phyloP scores from a whole-genome alignment of 306 rosid species.

The Gynostemma pentaphyllum region DNA sequence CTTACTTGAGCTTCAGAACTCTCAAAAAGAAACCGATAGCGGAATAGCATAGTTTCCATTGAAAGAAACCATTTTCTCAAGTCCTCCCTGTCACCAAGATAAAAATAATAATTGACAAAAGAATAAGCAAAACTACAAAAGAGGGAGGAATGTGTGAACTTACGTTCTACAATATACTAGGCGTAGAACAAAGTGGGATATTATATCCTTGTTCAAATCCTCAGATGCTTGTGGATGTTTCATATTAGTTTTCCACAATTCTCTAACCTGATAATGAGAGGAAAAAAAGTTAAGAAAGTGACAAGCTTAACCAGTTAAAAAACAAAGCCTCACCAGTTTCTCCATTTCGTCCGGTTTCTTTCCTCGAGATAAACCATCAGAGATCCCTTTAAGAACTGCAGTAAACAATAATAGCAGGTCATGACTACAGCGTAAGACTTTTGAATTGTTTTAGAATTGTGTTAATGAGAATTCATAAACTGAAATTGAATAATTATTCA shows the following conservation, averaged over 20 bases:
- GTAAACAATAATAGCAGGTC: slow-evolving; percentile 15
- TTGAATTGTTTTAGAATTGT: slow-evolving; percentile 5
- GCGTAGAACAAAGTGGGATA: slow-evolving; percentile 85
- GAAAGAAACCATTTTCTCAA: slow-evolving; percentile 94
- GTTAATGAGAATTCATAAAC: neutral
- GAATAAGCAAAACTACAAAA: neutral
- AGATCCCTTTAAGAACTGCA: slow-evolving; percentile 85
- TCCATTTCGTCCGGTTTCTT: slow-evolving; percentile 79
- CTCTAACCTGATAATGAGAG: slow-evolving; percentile 23
- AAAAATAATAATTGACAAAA: slow-evolving; percentile 3
- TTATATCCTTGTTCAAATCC: slow-evolving; percentile 64
- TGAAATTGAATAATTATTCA: too few species aligned
- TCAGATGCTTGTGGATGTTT: slow-evolving; percentile 55
- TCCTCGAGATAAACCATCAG: slow-evolving; percentile 84
- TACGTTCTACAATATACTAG: slow-evolving; percentile 92
- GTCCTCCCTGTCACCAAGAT: slow-evolving; percentile 48
- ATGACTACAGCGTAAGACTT: neutral
- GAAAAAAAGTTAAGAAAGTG: neutral
- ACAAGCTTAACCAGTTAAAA: neutral
- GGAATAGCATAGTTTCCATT: slow-evolving; percentile 71
- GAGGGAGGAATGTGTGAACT: slow-evolving; percentile 4
- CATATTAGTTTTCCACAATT: slow-evolving; percentile 56
- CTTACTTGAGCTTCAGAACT: slow-evolving; percentile 65
- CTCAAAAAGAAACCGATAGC: slow-evolving; percentile 42
- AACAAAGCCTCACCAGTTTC: slow-evolving; percentile 34